These are phyloP conservation scores for Dryadomyces quercivorus DNA, from an alignment of 2,329 filamentous ascomycete species.

Conservation along the genomic window DNA sequence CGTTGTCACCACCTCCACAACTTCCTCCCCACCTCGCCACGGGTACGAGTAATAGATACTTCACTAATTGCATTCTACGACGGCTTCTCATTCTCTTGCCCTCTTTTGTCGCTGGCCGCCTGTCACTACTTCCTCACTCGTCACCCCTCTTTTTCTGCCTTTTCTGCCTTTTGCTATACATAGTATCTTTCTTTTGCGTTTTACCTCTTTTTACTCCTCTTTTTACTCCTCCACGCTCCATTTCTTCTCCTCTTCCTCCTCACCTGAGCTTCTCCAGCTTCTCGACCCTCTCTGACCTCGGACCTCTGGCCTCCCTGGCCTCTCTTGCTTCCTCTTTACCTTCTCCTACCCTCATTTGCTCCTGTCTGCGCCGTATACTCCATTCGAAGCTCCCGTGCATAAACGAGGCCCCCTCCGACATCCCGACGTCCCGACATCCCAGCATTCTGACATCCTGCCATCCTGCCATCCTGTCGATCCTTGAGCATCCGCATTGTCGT, in stretches of 20 bases:
- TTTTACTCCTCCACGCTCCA: not conserved
- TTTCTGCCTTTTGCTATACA: not conserved
- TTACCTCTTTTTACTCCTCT: not conserved
- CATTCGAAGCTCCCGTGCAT: too few relatives aligned
- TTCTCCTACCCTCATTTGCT: too few relatives aligned
- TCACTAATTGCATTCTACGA: slow-evolving; percentile 1
- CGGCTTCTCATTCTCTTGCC: not conserved
- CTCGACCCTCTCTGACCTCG: not conserved
- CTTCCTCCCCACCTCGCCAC: not conserved
- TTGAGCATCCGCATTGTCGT: too few relatives aligned
- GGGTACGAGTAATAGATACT: slow-evolving; percentile 1
- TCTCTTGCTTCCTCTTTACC: not conserved
- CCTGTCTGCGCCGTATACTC: too few relatives aligned
- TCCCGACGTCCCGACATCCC: too few relatives aligned
- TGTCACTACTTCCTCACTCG: not conserved
- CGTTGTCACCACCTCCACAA: slow-evolving; percentile 1
- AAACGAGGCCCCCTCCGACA: not conserved
- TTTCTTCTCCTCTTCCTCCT: not conserved
- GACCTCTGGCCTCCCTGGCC: not conserved
- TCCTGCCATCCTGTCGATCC: too few relatives aligned
- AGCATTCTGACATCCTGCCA: too few relatives aligned
- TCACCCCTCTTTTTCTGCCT: not conserved
- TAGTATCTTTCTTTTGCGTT: too few relatives aligned
- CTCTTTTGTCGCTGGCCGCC: not conserved
- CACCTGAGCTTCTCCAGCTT: not conserved